phyloP scores from a whole-genome alignment of 768 basidiomycete genomes.

The Lactarius psammicola region DNA sequence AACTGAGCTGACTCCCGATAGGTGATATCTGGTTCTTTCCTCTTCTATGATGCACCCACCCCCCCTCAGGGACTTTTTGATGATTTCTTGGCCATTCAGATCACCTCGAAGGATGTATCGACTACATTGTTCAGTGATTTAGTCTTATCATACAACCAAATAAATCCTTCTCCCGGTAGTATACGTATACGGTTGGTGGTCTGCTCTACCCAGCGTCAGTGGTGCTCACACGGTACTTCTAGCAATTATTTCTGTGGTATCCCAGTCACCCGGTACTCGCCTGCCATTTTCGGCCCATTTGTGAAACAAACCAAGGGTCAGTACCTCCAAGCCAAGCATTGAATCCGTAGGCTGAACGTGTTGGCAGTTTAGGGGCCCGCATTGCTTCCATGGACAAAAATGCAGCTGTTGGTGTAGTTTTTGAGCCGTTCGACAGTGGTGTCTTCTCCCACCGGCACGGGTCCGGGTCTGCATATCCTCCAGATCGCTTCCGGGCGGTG shows the following conservation, averaged over 20 bases:
- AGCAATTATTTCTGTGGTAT: not conserved
- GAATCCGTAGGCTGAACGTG: not conserved
- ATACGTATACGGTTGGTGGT: no score
- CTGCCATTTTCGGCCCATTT: not conserved
- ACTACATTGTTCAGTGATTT: conserved; percentile 5
- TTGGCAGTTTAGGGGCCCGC: not conserved
- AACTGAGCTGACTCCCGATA: no score
- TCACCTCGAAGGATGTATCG: not conserved
- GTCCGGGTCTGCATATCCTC: conserved; percentile 19
- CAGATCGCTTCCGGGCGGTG: conserved; percentile 15
- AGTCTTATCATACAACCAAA: no score
- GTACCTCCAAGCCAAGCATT: not conserved
- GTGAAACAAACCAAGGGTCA: conserved; percentile 1
- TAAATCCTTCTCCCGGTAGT: no score
- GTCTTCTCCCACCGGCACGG: conserved; percentile 21
- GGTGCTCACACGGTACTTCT: not conserved
- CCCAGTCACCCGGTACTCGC: conserved; percentile 1
- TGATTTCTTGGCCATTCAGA: conserved; percentile 25
- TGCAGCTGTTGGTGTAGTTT: not conserved
- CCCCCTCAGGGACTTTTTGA: conserved; percentile 26
- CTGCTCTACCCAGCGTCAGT: no score
- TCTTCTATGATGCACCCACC: conserved; percentile 31
- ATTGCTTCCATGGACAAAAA: conserved; percentile 1
- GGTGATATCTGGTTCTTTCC: not conserved
- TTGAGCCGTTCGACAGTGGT: conserved; percentile 11